These are phyloP conservation scores for Pseudogymnoascus sp. DNA, from an alignment of 2,329 filamentous ascomycete genomes.

Conservation along the genomic window DNA sequence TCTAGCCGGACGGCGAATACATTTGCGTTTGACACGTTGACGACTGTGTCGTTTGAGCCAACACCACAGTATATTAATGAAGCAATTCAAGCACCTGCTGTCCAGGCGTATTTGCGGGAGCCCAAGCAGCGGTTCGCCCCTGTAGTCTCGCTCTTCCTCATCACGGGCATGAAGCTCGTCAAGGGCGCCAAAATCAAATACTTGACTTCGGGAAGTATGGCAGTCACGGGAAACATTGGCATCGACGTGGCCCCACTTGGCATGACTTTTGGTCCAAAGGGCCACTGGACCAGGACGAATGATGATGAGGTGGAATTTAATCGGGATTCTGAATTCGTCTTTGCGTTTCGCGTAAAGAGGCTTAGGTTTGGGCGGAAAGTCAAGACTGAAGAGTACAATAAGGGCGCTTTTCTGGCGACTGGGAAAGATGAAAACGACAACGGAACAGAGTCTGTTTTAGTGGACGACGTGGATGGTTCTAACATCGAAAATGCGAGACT, in stretches of 20 bases:
- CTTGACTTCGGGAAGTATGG: slow-evolving; percentile 20
- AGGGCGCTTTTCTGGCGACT: slow-evolving; percentile 21
- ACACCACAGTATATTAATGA: slow-evolving; percentile 23
- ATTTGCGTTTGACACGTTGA: slow-evolving; percentile 25
- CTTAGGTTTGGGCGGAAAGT: slow-evolving; percentile 21
- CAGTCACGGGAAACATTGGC: slow-evolving; percentile 19
- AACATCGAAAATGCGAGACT: slow-evolving; percentile 18
- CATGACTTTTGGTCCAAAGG: slow-evolving; percentile 21
- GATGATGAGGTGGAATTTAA: slow-evolving; percentile 21
- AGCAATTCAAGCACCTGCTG: slow-evolving; percentile 23
- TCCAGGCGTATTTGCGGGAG: slow-evolving; percentile 23
- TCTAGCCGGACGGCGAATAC: slow-evolving; percentile 17
- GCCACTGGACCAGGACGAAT: slow-evolving; percentile 21
- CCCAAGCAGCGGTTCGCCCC: slow-evolving; percentile 22
- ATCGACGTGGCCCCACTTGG: slow-evolving; percentile 19
- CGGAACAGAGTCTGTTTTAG: slow-evolving; percentile 14
- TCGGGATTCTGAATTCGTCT: slow-evolving; percentile 23
- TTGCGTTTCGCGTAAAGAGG: slow-evolving; percentile 24
- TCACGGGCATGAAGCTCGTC: slow-evolving; percentile 26
- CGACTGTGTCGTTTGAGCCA: slow-evolving; percentile 24
- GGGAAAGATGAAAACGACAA: slow-evolving; percentile 17
- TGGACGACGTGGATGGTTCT: slow-evolving; percentile 23
- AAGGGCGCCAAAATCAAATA: slow-evolving; percentile 24
- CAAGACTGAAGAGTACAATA: slow-evolving; percentile 23
- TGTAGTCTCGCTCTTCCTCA: slow-evolving; percentile 19